Evolutionary conservation across 192 early-diverging fungal genomes (phyloP).

Genomic region (Haplosporangium gracile): DNA sequence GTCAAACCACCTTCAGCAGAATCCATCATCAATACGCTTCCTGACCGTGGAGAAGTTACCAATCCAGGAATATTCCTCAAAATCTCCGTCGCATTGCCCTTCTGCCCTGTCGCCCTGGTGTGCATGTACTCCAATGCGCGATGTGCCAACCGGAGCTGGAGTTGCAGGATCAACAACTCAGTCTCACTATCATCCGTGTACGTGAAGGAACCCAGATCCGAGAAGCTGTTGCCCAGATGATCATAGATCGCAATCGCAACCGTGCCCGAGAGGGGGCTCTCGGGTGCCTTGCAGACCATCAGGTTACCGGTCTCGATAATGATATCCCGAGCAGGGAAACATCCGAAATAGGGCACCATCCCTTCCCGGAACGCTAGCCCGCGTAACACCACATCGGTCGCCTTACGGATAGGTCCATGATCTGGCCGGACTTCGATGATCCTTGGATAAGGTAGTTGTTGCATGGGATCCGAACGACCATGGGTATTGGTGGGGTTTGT

Average conservation of each 20-base stretch:
- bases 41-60: conserved; percentile 20
- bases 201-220: conserved; percentile 37
- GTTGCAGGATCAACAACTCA: conserved; percentile 37
- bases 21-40: conserved; percentile 19
- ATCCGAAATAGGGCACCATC: conserved; percentile 49
- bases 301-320: conserved; percentile 20
- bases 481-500: not conserved
- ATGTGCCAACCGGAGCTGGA: conserved; percentile 44
- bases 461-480: conserved; percentile 7
- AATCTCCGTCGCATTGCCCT: conserved; percentile 34
- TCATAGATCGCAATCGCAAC: conserved; percentile 38
- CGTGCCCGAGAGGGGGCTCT: conserved; percentile 27
- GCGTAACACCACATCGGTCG: conserved; percentile 45
- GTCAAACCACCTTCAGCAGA: too few relatives aligned
- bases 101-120: conserved; percentile 33
- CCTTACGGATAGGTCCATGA: conserved; percentile 43
- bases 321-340: conserved; percentile 38
- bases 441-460: conserved; percentile 13
- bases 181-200: conserved; percentile 53
- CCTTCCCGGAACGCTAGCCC: conserved; percentile 41
- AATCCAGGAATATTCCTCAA: conserved; percentile 38
- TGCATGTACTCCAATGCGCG: conserved; percentile 50
- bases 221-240: conserved; percentile 26
- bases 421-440: conserved; percentile 37
- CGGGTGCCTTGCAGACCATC: conserved; percentile 46